These are phyloP conservation scores for Colletotrichum nymphaeae DNA, from an alignment of 2,329 filamentous ascomycete genomes.

Conservation along the genomic window DNA sequence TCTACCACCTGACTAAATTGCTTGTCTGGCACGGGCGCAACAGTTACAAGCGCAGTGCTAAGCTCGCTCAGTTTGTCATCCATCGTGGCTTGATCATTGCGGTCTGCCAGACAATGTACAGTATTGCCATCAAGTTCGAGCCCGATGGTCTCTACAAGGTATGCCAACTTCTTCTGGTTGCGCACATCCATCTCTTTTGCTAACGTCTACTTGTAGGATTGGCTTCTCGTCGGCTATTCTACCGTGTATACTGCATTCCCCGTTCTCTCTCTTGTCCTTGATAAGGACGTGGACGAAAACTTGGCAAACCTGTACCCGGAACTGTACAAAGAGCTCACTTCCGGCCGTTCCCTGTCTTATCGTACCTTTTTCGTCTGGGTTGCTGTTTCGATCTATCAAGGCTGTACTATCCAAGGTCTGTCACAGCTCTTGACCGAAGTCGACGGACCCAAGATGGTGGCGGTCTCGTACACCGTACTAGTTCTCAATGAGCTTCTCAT, in stretches of 20 bases:
- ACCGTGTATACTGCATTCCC: constrained; percentile 95
- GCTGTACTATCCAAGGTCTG: constrained; percentile 93
- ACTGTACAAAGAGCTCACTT: constrained; percentile 96
- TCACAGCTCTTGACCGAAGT: constrained; percentile 88
- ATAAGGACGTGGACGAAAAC: constrained; percentile 94
- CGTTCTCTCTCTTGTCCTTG: constrained; percentile 92
- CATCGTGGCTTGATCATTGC: constrained; percentile 95
- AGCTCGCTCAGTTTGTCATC: constrained; percentile 97
- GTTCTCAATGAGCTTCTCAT: constrained; percentile 96
- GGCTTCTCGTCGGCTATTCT: constrained; percentile 96
- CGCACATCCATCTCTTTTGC: neutral
- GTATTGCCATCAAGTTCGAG: constrained; percentile 91
- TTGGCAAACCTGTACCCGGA: constrained; percentile 96
- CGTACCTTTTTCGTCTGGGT: constrained; percentile 98
- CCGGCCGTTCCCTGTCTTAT: constrained; percentile 87
- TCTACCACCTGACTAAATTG: constrained; percentile 93
- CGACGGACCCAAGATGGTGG: constrained; percentile 81
- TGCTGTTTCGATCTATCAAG: constrained; percentile 93
- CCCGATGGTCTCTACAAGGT: constrained; percentile 92
- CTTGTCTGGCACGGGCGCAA: constrained; percentile 99
- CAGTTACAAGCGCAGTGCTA: constrained; percentile 94
- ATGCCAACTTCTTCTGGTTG: constrained; percentile 33
- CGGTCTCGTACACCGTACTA: constrained; percentile 90
- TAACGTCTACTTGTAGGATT: constrained; percentile 68
- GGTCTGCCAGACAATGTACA: constrained; percentile 97